phyloP scores from a whole-genome alignment of 371 early-diverging fungal genomes.

The Lichtheimia corymbifera region DNA sequence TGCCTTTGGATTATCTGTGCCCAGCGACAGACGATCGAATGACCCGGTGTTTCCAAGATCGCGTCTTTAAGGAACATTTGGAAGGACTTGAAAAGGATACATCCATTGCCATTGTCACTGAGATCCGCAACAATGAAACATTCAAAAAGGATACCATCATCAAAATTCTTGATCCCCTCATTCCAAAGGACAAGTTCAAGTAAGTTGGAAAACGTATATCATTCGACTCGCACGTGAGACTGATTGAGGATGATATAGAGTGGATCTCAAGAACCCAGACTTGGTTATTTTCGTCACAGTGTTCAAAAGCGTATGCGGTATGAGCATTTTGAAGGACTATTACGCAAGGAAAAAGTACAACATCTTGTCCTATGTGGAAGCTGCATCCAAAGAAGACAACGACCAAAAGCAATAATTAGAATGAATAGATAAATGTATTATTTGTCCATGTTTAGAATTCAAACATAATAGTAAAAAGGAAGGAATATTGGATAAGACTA shows the following conservation, averaged over 20 bases:
- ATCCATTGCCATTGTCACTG: constrained; percentile 49
- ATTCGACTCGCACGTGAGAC: neutral
- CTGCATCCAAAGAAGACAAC: neutral
- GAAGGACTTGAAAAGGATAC: constrained; percentile 15
- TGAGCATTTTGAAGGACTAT: constrained; percentile 43
- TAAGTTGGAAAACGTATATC: constrained; percentile 9
- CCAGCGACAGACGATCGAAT: constrained; percentile 48
- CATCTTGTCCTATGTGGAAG: constrained; percentile 17
- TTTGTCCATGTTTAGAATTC: neutral
- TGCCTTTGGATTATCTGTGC: constrained; percentile 56
- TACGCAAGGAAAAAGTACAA: constrained; percentile 54
- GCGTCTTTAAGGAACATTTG: constrained; percentile 23
- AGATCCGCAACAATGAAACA: constrained; percentile 46
- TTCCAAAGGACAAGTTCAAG: constrained; percentile 41
- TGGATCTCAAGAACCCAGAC: constrained; percentile 49
- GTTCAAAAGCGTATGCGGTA: constrained; percentile 59
- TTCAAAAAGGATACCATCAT: constrained; percentile 44
- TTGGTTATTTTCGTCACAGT: constrained; percentile 49
- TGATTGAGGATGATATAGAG: constrained; percentile 15
- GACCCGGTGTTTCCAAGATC: constrained; percentile 29
- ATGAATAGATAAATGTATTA: neutral
- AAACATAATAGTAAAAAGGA: neutral
- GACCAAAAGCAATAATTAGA: neutral
- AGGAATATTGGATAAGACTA: neutral
- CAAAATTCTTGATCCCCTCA: constrained; percentile 38